Evolutionary conservation across 2,329 filamentous ascomycete genomes (phyloP), one percentile per base, ranked within the genome.

Genomic region (Penicillium freii): DNA sequence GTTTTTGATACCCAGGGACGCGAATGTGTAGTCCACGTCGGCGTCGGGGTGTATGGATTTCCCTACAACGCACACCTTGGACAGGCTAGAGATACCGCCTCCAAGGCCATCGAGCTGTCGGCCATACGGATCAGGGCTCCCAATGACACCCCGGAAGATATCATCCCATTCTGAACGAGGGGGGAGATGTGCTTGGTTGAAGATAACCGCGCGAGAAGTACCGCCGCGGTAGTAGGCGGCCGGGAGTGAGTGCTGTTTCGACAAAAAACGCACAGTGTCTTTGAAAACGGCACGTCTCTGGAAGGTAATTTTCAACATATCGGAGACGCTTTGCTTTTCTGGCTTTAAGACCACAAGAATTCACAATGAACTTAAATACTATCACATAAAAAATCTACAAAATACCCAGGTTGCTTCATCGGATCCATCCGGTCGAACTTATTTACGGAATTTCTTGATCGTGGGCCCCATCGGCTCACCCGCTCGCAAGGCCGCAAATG

Each of bases 91-190:
- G 53, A 88, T 79, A 5, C 87, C 88, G 0, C 84, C 86, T 4
- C 88, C 88, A 72, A 91, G 81, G 7, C 88, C 88, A 69, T 91
- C 81, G 0, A 92, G 83, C 72, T 92, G 89, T 0, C 88, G 81
- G 0, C 84, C 87, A 70, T 87, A 66, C 0, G 81, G 76, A 64
- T 91, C 89, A 0, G 86, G 86, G 3, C 83, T 85, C 33, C 87
- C 87, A 72, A 90, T 85, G 8, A 79, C 80, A 2, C 81, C 75
- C 17, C 80, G 78, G 58, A 89, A 85, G 17, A 89, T 82, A 0
- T 75, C 65, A 5, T 76, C 72, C 82, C 84, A 85, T 60, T 34
- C 71, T 73, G 47, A 81, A 67, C 1, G 31, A 33, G 54, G 17
- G 0, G 84, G 84, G 0, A 87, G 77, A 62, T 85, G 72, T 13